phyloP scores from a whole-genome alignment of 164 flowering plant genomes.

The Sextonia rubra region DNA sequence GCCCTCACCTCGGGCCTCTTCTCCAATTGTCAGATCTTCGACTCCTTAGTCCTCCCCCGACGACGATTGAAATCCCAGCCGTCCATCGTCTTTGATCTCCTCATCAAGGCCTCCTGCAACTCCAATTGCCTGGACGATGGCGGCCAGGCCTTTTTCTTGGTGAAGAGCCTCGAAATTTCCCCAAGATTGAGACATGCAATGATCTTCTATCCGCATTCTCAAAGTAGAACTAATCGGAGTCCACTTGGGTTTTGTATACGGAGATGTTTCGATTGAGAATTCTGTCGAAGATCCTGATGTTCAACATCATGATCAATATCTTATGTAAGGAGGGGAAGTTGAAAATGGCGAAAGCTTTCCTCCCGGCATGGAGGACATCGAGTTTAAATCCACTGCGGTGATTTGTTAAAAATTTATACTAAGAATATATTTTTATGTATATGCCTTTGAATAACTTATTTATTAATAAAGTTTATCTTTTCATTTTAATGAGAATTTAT shows the following conservation, averaged over 20 bases:
- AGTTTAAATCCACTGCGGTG: slow-evolving; percentile 61
- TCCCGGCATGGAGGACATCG: slow-evolving; percentile 53
- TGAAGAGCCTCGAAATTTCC: slow-evolving; percentile 50
- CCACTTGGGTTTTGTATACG: slow-evolving; percentile 72
- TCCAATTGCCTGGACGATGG: slow-evolving; percentile 46
- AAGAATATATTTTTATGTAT: no score
- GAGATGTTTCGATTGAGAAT: slow-evolving; percentile 80
- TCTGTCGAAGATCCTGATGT: slow-evolving; percentile 47
- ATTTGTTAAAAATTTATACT: no score
- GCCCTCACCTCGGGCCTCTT: slow-evolving; percentile 17
- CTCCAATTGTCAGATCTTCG: slow-evolving; percentile 29
- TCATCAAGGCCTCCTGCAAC: slow-evolving; percentile 52
- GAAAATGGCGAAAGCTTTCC: slow-evolving; percentile 68
- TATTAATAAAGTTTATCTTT: no score
- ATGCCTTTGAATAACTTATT: no score
- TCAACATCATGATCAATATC: slow-evolving; percentile 78
- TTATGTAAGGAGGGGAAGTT: slow-evolving; percentile 82
- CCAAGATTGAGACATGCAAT: slow-evolving; percentile 67
- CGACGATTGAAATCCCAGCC: slow-evolving; percentile 26
- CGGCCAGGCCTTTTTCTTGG: slow-evolving; percentile 43
- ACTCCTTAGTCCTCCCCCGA: slow-evolving; percentile 30
- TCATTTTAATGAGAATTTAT: no score
- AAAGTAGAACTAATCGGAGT: slow-evolving; percentile 38
- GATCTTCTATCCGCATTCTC: slow-evolving; percentile 47
- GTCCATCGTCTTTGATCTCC: slow-evolving; percentile 41